Evolutionary conservation across 2,329 filamentous ascomycete genomes (phyloP).

Genomic region (Huntiella bhutanensis): DNA sequence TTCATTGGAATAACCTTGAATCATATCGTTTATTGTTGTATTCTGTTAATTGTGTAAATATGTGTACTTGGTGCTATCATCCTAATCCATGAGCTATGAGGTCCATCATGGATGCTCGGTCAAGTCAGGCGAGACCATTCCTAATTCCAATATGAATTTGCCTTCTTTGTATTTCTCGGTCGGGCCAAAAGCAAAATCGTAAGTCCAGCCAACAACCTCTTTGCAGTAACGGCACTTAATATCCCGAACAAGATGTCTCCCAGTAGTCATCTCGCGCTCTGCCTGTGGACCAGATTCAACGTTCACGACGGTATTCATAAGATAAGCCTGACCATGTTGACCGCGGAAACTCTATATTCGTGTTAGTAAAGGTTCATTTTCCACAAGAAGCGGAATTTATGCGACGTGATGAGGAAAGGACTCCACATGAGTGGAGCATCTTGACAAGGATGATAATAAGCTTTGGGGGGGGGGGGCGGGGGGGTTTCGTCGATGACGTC

Average conservation of each 20-base stretch:
- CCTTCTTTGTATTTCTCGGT: conserved; percentile 98
- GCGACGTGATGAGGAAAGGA: conserved; percentile 10
- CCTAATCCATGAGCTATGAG: too few species aligned
- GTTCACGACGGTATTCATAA: conserved; percentile 91
- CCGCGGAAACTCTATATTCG: conserved; percentile 73
- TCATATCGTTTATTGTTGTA: too few species aligned
- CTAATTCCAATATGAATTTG: conserved; percentile 90
- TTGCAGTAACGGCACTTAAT: conserved; percentile 83
- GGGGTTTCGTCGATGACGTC: not conserved
- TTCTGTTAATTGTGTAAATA: too few species aligned
- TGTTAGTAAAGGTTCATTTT: not conserved
- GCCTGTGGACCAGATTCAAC: conserved; percentile 63
- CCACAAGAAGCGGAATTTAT: not conserved
- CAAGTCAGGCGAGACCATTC: conserved; percentile 36
- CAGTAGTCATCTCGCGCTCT: conserved; percentile 96
- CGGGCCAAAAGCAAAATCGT: conserved; percentile 86
- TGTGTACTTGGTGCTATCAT: too few species aligned
- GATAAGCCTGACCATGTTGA: conserved; percentile 93
- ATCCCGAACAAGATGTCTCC: conserved; percentile 82
- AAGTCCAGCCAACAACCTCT: conserved; percentile 93
- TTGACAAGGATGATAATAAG: too few species aligned
- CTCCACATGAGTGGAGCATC: conserved; percentile 15
- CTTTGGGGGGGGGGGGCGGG: too few species aligned
- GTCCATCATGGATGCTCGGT: not conserved
- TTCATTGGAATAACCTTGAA: too few species aligned